These are phyloP conservation scores for Aspergillus sp. DNA, from an alignment of 2,329 filamentous ascomycete species.

Conservation along the genomic window DNA sequence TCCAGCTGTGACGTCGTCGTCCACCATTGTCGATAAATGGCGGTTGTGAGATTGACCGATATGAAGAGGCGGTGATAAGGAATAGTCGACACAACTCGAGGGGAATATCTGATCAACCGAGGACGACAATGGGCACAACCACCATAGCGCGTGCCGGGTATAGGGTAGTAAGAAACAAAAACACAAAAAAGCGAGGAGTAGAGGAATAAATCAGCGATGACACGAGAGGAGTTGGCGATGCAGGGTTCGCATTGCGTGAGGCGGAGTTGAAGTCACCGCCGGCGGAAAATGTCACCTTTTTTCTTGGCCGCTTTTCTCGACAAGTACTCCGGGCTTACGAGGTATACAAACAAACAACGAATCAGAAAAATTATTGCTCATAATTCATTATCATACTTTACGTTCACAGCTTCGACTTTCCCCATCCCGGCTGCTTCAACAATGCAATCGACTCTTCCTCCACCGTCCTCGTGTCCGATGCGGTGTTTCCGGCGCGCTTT, in stretches of 20 bases:
- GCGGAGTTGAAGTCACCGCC: constrained; percentile 2
- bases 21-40: constrained; percentile 16
- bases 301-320: neutral
- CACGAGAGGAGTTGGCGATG: neutral
- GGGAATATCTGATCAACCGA: constrained; percentile 10
- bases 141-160: neutral
- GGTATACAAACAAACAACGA: neutral
- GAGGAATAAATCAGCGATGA: neutral
- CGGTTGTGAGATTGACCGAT: constrained; percentile 5
- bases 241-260: neutral
- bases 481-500: constrained; percentile 40
- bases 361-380: constrained; percentile 1
- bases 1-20: constrained; percentile 26
- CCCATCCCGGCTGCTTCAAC: constrained; percentile 46
- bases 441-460: constrained; percentile 46
- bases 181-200: neutral
- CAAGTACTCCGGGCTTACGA: neutral
- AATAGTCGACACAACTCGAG: constrained; percentile 10
- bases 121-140: constrained; percentile 11
- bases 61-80: constrained; percentile 11
- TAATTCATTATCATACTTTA: neutral
- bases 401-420: constrained; percentile 25
- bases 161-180: neutral
- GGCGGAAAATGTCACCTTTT: neutral
- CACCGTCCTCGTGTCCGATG: constrained; percentile 35